Evolutionary conservation across 495 filamentous ascomycete species (phyloP).

Genomic region (Talaromyces nanjingensis): DNA sequence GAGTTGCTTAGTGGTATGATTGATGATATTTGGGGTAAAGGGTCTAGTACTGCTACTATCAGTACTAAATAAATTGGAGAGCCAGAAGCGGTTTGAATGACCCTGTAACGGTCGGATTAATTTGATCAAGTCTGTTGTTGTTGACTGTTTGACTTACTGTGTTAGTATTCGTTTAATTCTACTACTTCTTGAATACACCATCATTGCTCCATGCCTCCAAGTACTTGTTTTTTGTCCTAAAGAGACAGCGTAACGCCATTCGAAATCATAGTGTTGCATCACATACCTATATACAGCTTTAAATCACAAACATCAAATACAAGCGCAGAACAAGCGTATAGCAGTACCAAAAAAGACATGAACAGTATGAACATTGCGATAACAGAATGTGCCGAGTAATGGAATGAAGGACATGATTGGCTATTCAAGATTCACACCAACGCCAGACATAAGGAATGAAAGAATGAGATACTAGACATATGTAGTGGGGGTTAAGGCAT

Average conservation of each 20-base stretch:
- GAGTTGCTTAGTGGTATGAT: constrained; percentile 50
- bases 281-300: background rate
- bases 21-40: constrained; percentile 50
- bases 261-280: background rate
- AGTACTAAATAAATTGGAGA: constrained; percentile 2
- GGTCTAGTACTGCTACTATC: background rate
- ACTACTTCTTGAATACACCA: background rate
- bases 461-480: background rate
- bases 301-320: background rate
- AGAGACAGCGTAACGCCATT: no score
- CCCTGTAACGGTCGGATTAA: background rate
- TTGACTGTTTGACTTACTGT: background rate
- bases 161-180: background rate
- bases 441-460: background rate
- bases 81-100: background rate
- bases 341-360: background rate
- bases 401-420: background rate
- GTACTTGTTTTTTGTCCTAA: no score
- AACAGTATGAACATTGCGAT: background rate
- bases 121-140: background rate
- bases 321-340: background rate
- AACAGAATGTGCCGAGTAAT: background rate
- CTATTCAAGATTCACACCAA: background rate
- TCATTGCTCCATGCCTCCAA: background rate
- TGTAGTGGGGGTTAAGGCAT: background rate